Percentiles rank a stretch among this genome's conserved stretches.
These are phyloP conservation scores for Rhododendron ovatum DNA, from an alignment of 148 eudicot species.

Conservation along the genomic window DNA sequence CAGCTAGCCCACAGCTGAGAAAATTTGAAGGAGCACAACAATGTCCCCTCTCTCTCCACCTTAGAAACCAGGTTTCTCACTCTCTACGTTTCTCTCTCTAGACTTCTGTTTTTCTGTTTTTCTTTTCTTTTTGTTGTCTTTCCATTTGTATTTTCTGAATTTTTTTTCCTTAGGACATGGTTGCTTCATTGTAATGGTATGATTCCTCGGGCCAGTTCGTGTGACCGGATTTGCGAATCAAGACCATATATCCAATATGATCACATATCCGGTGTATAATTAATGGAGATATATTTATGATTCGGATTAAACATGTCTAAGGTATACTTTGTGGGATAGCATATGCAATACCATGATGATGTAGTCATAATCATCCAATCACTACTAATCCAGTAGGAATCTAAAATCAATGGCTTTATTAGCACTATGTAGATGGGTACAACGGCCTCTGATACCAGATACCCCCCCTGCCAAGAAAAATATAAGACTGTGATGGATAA, in stretches of 20 bases:
- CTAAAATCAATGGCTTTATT: not conserved
- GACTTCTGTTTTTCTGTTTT: not conserved
- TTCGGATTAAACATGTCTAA: too few species aligned
- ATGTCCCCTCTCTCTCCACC: not conserved
- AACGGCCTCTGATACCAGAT: not conserved
- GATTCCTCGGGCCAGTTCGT: not conserved
- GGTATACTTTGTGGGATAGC: too few species aligned
- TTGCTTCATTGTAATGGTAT: not conserved
- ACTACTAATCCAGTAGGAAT: too few species aligned
- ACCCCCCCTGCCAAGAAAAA: not conserved
- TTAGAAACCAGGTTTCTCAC: conserved; percentile 14
- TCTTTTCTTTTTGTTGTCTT: not conserved
- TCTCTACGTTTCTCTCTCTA: not conserved
- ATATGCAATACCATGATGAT: too few species aligned
- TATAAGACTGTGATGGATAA: not conserved
- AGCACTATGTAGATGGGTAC: not conserved
- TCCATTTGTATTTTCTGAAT: not conserved
- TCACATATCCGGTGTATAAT: too few species aligned
- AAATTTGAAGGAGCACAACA: not conserved
- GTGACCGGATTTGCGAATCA: not conserved
- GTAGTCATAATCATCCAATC: too few species aligned
- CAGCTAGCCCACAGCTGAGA: too few species aligned
- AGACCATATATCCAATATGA: too few species aligned
- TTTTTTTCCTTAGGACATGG: not conserved
- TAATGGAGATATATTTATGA: too few species aligned